A percentile compares a stretch with the other conserved stretches of the same genome.
Conservation (phyloP, 306 rosid species). For the Trichosanthes cucumerina region DNA sequence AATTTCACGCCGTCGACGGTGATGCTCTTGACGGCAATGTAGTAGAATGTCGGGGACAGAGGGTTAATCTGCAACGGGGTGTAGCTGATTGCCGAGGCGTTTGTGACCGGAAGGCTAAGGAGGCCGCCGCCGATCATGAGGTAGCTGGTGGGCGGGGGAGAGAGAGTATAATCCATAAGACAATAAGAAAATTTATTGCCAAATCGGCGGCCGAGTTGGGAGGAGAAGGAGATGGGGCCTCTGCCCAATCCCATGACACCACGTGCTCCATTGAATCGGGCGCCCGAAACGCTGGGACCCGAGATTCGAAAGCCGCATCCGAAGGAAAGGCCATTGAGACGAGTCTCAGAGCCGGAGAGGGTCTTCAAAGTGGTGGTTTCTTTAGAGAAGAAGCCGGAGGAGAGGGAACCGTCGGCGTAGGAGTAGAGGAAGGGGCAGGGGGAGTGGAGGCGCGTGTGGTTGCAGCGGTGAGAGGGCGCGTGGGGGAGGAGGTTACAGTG, state of each 20-base stretch:
- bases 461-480: constrained; percentile 30
- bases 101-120: constrained; percentile 14
- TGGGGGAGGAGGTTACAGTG: constrained; percentile 38
- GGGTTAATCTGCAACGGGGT: constrained; percentile 42
- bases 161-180: constrained; percentile 53
- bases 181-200: constrained; percentile 70
- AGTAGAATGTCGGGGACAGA: constrained; percentile 57
- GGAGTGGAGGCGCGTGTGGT: constrained; percentile 39
- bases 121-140: constrained; percentile 36
- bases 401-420: constrained; percentile 50
- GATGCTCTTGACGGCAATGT: constrained; percentile 32
- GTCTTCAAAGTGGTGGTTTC: constrained; percentile 47
- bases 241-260: constrained; percentile 77
- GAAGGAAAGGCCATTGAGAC: constrained; percentile 15
- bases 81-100: constrained; percentile 20
- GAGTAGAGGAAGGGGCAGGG: constrained; percentile 53
- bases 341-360: constrained; percentile 17
- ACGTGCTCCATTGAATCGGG: constrained; percentile 49
- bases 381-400: constrained; percentile 51
- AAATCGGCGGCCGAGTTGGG: constrained; percentile 48
- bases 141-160: constrained; percentile 66
- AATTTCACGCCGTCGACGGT: constrained; percentile 31
- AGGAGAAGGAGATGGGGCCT: constrained; percentile 55
- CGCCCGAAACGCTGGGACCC: constrained; percentile 53
- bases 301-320: constrained; percentile 55